phyloP scores from a whole-genome alignment of 208 protist genomes.

The Wallacemonas rigidus region DNA sequence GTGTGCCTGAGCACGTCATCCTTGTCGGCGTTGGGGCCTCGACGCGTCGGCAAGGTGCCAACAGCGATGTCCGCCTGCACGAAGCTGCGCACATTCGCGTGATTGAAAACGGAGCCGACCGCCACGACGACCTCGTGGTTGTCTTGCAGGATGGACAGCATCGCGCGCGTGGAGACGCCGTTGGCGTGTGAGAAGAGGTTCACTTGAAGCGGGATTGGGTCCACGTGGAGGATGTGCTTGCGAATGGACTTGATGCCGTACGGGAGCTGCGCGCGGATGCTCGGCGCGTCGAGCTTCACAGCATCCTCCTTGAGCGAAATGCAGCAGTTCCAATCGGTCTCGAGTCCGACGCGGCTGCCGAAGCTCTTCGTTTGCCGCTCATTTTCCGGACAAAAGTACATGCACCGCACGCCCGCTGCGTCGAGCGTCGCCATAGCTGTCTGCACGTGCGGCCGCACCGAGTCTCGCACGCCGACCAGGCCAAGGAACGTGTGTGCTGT shows the following conservation, averaged over 20 bases:
- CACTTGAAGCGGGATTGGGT: constrained; percentile 95
- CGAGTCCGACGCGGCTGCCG: constrained; percentile 88
- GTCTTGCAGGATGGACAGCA: constrained; percentile 94
- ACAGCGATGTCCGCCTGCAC: constrained; percentile 91
- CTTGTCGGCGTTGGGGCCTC: constrained; percentile 71
- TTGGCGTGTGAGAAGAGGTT: constrained; percentile 93
- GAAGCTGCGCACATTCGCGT: constrained; percentile 92
- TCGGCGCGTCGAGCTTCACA: constrained; percentile 79
- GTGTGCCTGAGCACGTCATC: constrained; percentile 54
- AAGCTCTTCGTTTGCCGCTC: constrained; percentile 91
- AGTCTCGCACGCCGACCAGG: constrained; percentile 86
- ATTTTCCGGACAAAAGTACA: constrained; percentile 89
- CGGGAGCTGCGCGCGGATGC: constrained; percentile 92
- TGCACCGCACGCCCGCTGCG: constrained; percentile 93
- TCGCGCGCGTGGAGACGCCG: constrained; percentile 80
- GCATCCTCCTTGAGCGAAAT: constrained; percentile 90
- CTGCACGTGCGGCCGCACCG: constrained; percentile 83
- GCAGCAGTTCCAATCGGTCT: constrained; percentile 96
- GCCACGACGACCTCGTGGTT: constrained; percentile 94
- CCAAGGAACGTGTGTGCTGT: constrained; percentile 89
- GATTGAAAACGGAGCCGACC: constrained; percentile 91
- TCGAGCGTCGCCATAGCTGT: constrained; percentile 73
- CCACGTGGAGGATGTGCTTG: constrained; percentile 92
- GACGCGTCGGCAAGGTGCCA: constrained; percentile 83
- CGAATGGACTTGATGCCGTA: constrained; percentile 93